Evolutionary conservation across 108 stramenopile genomes (phyloP), one percentile per base, ranked within the genome.

Genomic region (Conticribra guillardii): DNA sequence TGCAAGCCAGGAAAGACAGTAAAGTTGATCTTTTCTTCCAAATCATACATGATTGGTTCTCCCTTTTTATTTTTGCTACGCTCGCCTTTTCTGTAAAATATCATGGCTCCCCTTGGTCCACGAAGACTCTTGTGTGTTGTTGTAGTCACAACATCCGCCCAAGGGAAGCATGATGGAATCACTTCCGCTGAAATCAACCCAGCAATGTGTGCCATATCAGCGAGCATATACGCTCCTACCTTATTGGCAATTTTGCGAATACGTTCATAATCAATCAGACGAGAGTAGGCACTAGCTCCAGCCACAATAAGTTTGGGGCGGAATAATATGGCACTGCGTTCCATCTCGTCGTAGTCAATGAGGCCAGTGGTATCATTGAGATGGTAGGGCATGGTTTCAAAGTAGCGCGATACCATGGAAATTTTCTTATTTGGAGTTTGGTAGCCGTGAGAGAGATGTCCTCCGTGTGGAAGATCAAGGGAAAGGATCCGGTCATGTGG

Each of bases 141-240:
- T 21, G 99, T 99, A 30, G 98, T 99, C 17, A 99, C 99, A 37
- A 99, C 96, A 86, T 99, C 99, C n/a, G 96, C 85, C 70, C 85
- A 88, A 7, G 94, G 95, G 64, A 99, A 99, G 82, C 98, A 98
- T 17, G 92, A 91, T 5, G 98, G 98, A 54, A 99, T 94, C 33
- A 96, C 95, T 47, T 91, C 87, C 14, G 98, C 97, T 4, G 98
- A 81, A 53, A 99, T 89, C 33, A 99, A 85, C 41, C 99, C 99
- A 5, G 93, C 93, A 84, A 99, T 99, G 89, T 99, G 99, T 22
- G 99, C 98, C 99, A 99, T 99, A 75, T 99, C 99, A 2, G 97
- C 83, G 71, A 99, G 67, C 60, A 99, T 87, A 63, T 95, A 96
- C 18, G 99, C 97, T 32, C 89, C 93, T 41, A 96, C 91, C 63